Base-by-base conservation (phyloP, 1,284 basidiomycete genomes). In the Entoloma clypeatum region DNA sequence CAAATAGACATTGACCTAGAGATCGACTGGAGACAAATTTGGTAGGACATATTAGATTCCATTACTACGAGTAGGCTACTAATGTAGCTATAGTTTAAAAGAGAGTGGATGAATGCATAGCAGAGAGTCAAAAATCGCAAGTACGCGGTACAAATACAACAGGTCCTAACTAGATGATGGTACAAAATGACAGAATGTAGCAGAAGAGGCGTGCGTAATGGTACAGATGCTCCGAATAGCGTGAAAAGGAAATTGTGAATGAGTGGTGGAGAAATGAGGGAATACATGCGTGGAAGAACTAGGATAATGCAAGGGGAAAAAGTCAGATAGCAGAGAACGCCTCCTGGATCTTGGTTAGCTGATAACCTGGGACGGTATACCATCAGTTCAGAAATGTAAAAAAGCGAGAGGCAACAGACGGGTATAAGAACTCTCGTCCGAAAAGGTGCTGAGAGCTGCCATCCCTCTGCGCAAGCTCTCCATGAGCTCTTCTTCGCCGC, bases 331-430 rank as follows among this genome's bases (percentile, higher is more conserved):
- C 58, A 38, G 57, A 58, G 36, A 62, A 64, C 5, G 64, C 60
- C 43, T 67, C 65, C 48, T 69, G 65, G 26, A 67, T 59, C 43
- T 64, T 67, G 28, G 58, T 60, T 23, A 67, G 55, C 49, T 68
- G 66, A 47, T 63, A 64, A 44, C 63, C 67, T 69, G 45, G 22
- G 4, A 25, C 11, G n/a, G 8, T 14, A 18, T 13, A 22, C 4
- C 21, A 14, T 25, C 6, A 25, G 10, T 7, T 17, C 7, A 28
- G 19, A 7, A 23, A 6, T 17, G n/a, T 10, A 14, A 26, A 7
- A 14, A 16, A 24, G 13, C n/a, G 8, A 2, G 19, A 39, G 11
- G 24, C 17, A 18, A 64, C 67, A 54, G 50, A 70, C 68, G 65
- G 52, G 60, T 67, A 31, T 65, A 57, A 26, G 56, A 53, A 39